phyloP scores from a whole-genome alignment of 305 asterid genomes.

The Rubia balearica region DNA sequence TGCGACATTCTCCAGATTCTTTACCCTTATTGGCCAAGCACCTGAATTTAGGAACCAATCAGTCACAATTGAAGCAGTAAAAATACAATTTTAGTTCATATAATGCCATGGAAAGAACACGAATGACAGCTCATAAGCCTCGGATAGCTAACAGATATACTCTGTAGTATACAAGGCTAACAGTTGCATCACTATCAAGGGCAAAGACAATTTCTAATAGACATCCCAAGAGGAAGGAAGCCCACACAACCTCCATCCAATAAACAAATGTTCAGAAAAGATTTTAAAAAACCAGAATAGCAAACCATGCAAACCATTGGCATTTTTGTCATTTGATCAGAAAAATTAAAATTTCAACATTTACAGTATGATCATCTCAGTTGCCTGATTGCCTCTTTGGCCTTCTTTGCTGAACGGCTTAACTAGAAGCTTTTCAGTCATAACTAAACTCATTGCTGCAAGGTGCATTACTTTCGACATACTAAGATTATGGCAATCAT shows the following conservation, averaged over 20 bases:
- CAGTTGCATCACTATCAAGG: not conserved
- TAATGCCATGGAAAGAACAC: not conserved
- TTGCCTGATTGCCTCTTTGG: not conserved
- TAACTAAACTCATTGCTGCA: not conserved
- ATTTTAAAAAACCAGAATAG: not conserved
- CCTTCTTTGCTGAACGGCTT: not conserved
- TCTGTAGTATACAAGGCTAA: not conserved
- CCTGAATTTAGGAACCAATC: slow-evolving; percentile 26
- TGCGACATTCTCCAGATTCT: slow-evolving; percentile 52
- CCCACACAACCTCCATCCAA: not conserved
- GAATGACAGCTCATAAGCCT: not conserved
- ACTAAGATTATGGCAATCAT: not conserved
- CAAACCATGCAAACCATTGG: not conserved
- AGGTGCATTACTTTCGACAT: not conserved
- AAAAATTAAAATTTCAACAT: not conserved
- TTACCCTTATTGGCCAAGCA: slow-evolving; percentile 76
- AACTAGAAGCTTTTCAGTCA: not conserved
- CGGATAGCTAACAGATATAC: not conserved
- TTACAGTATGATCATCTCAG: not conserved
- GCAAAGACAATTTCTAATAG: not conserved
- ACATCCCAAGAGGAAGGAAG: not conserved
- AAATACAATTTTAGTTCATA: slow-evolving; percentile 4
- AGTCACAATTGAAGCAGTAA: not conserved
- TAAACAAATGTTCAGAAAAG: not conserved
- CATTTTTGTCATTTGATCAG: not conserved